Evolutionary conservation across 2,329 filamentous ascomycete species (phyloP).

Genomic region (Monilinia fructigena): DNA sequence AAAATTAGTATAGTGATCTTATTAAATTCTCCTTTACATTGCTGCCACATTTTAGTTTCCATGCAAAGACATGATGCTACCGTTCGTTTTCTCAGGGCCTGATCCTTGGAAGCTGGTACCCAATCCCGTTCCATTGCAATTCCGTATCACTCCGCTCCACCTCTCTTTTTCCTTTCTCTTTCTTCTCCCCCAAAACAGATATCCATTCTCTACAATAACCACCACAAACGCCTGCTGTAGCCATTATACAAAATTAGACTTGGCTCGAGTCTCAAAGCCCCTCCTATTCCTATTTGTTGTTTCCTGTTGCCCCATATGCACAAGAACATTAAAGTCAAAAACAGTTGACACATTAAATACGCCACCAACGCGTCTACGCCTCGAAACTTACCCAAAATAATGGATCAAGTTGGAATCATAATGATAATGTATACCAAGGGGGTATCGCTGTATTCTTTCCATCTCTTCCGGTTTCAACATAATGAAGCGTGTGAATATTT

Average conservation of each 20-base stretch:
- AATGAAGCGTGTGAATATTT: neutral
- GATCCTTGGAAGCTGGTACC: neutral
- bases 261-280: neutral
- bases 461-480: neutral
- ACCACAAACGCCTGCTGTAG: constrained; percentile 10
- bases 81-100: neutral
- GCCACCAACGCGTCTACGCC: neutral
- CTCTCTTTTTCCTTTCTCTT: neutral
- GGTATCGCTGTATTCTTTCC: neutral
- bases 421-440: neutral
- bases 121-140: neutral
- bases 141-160: neutral
- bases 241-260: constrained; percentile 7
- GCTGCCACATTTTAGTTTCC: neutral
- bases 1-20: neutral
- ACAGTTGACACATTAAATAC: neutral
- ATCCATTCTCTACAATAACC: neutral
- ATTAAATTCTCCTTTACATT: neutral
- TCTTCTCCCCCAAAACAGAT: neutral
- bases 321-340: neutral
- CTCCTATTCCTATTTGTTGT: neutral
- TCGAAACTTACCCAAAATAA: neutral
- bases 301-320: neutral
- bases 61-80: neutral
- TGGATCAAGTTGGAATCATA: neutral